Evolutionary conservation across 345 rosid genomes (phyloP), one percentile per base, ranked within the genome.

Genomic region (Raphanus raphanistrum): DNA sequence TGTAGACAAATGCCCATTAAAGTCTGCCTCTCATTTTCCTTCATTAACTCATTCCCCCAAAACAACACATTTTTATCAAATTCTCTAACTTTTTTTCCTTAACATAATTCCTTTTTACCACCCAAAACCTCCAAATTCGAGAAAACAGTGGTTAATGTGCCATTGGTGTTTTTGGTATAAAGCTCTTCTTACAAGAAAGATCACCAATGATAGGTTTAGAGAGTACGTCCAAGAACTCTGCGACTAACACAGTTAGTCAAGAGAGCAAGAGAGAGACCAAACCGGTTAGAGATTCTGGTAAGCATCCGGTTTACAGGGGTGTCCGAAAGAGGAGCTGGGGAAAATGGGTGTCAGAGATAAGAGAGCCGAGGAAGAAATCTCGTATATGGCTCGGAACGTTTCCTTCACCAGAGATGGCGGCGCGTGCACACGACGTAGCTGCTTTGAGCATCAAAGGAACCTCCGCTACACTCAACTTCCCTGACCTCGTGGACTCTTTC

Each of bases 321-420:
- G 97, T 94, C 2, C 90, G 98, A 9, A 94, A 92, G 95, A 81
- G 98, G 36, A 88, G 70, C 80, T 94, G 97, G 98, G 98, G 98
- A 26, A 79, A 90, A 85, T 94, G 98, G 98, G 98, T 94, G 2
- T 92, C 98, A 0, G 98, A 94, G 86, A 94, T 94, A 74, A 84
- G 98, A 0, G 96, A 90, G 76, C 98, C 98, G 0, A 86, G 88
- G 70, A 94, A 94, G 74, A 94, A 94, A 48, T 92, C 96, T 0
- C 88, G 98, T 66, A 94, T 94, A 78, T 94, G 98, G 98, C 88
- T 94, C 0, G 98, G 98, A 0, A 94, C 98, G 13, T 94, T 89
- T 82, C 87, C 97, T 3, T 85, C 93, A 0, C 93, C 97, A 3
- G 98, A 94, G 86, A 94, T 92, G 98, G 98, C 98, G 4, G 98